A percentile compares a stretch with the other conserved stretches of the same genome.
These are phyloP conservation scores for Psilocybe azurescens DNA, from an alignment of 768 basidiomycete genomes.

Conservation along the genomic window DNA sequence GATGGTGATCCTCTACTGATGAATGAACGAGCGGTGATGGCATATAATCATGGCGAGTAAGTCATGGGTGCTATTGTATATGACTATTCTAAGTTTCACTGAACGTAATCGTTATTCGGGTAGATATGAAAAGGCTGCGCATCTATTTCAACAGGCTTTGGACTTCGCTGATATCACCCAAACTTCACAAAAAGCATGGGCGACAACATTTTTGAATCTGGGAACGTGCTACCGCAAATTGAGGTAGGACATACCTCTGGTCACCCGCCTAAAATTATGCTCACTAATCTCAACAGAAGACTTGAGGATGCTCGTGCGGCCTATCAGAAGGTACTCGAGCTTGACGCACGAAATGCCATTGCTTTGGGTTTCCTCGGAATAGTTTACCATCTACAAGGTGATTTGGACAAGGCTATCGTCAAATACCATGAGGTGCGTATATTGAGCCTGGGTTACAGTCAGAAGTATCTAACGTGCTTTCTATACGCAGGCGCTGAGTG, in stretches of 20 bases:
- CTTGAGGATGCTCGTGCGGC: slow-evolving; percentile 70
- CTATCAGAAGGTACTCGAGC: slow-evolving; percentile 82
- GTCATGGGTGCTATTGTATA: slow-evolving; percentile 25
- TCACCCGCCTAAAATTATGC: not conserved
- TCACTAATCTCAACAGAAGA: slow-evolving; percentile 34
- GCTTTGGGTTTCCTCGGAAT: slow-evolving; percentile 92
- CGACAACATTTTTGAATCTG: slow-evolving; percentile 89
- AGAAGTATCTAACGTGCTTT: slow-evolving; percentile 65
- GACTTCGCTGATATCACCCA: slow-evolving; percentile 86
- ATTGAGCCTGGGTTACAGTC: slow-evolving; percentile 72
- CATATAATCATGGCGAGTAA: slow-evolving; percentile 85
- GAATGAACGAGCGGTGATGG: slow-evolving; percentile 94
- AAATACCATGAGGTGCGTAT: slow-evolving; percentile 87
- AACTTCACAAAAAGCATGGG: slow-evolving; percentile 84
- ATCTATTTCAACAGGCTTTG: slow-evolving; percentile 76
- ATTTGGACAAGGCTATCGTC: slow-evolving; percentile 82
- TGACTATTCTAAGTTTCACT: too few species aligned
- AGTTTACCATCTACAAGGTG: slow-evolving; percentile 76
- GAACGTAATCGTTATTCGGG: not conserved
- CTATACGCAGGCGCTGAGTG: slow-evolving; percentile 64
- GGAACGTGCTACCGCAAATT: slow-evolving; percentile 88
- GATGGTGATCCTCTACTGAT: slow-evolving; percentile 86
- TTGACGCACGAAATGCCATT: slow-evolving; percentile 83
- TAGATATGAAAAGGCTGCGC: slow-evolving; percentile 77
- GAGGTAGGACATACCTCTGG: slow-evolving; percentile 50